phyloP scores from a whole-genome alignment of 1,139 yeast genomes.

The Debaryomycetaceae sp. region DNA sequence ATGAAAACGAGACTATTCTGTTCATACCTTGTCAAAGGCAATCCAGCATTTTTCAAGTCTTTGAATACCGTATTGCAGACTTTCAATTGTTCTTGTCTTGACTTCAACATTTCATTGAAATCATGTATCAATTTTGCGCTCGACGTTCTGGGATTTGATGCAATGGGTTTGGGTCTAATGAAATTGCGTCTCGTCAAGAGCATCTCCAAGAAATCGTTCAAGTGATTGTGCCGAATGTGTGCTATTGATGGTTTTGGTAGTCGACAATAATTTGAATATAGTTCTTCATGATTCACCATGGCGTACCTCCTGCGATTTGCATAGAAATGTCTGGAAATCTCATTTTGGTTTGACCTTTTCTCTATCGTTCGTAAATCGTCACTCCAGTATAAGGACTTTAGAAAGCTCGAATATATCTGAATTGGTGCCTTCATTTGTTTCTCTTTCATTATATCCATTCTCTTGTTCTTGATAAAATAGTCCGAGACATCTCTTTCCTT shows the following conservation, averaged over 20 bases:
- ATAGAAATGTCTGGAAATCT: conserved; percentile 1
- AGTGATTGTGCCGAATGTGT: conserved; percentile 29
- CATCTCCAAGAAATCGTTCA: conserved; percentile 32
- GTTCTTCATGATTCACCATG: conserved; percentile 20
- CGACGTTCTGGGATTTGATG: conserved; percentile 6
- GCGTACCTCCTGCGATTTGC: conserved; percentile 13
- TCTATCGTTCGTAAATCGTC: conserved; percentile 7
- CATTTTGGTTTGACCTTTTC: background rate
- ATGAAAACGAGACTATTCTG: conserved; percentile 26
- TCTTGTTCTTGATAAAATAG: background rate
- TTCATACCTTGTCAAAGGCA: conserved; percentile 30
- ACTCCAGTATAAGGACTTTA: conserved; percentile 27
- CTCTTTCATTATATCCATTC: conserved; percentile 3
- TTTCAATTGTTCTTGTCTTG: conserved; percentile 16
- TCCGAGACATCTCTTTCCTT: conserved; percentile 1
- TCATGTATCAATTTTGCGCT: conserved; percentile 1
- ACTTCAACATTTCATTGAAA: conserved; percentile 16
- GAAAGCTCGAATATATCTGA: conserved; percentile 16
- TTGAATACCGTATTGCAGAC: conserved; percentile 21
- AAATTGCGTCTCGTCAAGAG: conserved; percentile 22
- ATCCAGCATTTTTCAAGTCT: conserved; percentile 22
- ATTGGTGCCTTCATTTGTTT: conserved; percentile 10
- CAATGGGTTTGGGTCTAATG: conserved; percentile 18
- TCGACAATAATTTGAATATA: conserved; percentile 30
- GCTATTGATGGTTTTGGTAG: conserved; percentile 35